A percentile compares a stretch with the other conserved stretches of the same genome.
These are phyloP conservation scores for Chrysanthemum seticuspe DNA, from an alignment of 129 eudicot species.

Conservation along the genomic window DNA sequence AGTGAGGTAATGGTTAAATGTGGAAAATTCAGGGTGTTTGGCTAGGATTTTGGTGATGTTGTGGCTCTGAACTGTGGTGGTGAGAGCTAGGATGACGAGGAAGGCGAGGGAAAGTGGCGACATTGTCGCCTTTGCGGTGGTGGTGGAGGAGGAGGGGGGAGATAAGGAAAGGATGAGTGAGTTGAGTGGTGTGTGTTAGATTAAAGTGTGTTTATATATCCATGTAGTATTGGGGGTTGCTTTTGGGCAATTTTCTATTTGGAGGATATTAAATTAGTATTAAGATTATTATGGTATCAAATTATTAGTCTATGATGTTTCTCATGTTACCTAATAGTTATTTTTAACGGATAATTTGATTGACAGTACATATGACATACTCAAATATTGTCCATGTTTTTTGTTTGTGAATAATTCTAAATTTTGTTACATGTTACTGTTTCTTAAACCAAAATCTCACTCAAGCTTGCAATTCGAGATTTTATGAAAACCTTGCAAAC, in stretches of 20 bases:
- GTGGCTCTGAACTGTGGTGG: slow-evolving; percentile 51
- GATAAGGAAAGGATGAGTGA: slow-evolving; percentile 25
- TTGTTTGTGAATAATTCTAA: too few species aligned
- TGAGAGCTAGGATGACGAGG: slow-evolving; percentile 31
- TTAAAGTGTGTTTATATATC: slow-evolving; percentile 23
- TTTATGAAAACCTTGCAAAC: too few species aligned
- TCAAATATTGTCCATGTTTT: too few species aligned
- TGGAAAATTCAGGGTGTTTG: slow-evolving; percentile 73
- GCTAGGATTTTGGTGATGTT: slow-evolving; percentile 85
- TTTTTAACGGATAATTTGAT: too few species aligned
- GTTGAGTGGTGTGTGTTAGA: slow-evolving; percentile 33
- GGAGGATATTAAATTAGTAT: not conserved
- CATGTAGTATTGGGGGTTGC: slow-evolving; percentile 17
- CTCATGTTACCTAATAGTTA: not conserved
- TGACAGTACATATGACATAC: too few species aligned
- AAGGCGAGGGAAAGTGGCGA: slow-evolving; percentile 41
- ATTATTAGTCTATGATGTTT: slow-evolving; percentile 7
- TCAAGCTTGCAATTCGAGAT: too few species aligned
- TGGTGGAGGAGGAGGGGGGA: slow-evolving; percentile 10
- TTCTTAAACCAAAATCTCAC: too few species aligned
- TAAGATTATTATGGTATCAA: slow-evolving; percentile 16
- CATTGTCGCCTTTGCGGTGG: slow-evolving; percentile 24
- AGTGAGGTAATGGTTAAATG: slow-evolving; percentile 73
- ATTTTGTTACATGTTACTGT: too few species aligned
- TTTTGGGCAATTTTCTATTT: not conserved